Conservation (phyloP, 2,329 filamentous ascomycete genomes). For the Aspergillus tubingensis region DNA sequence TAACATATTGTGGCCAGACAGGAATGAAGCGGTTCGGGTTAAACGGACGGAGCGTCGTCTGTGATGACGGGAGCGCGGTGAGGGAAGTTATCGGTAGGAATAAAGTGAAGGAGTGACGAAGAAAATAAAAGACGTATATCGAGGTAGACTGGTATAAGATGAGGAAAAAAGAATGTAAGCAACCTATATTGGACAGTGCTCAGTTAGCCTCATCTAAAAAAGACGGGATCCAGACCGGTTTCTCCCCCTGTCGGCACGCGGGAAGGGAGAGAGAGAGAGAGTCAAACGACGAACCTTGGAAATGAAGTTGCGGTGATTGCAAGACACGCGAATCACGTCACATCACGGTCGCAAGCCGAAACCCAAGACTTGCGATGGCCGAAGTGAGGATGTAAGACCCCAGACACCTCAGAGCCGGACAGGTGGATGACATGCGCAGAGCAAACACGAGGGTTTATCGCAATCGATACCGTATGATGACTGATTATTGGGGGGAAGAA, state of each 20-base stretch:
- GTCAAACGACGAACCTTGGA: conserved; percentile 16
- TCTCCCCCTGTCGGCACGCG: background rate
- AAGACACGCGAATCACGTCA: conserved; percentile 1
- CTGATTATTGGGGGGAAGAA: background rate
- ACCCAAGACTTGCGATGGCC: background rate
- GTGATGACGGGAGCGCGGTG: background rate
- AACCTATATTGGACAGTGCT: conserved; percentile 13
- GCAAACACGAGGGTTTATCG: background rate
- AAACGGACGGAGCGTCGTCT: background rate
- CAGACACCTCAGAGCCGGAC: conserved; percentile 6
- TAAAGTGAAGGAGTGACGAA: conserved; percentile 19
- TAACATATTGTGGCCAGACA: conserved; percentile 26
- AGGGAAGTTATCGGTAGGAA: background rate
- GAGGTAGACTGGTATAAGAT: background rate
- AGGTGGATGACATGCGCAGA: background rate
- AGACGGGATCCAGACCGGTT: background rate
- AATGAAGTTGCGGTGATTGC: conserved; percentile 6
- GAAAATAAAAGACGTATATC: conserved; percentile 12
- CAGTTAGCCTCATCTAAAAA: conserved; percentile 13
- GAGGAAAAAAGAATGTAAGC: conserved; percentile 22
- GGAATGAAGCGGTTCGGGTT: conserved; percentile 9
- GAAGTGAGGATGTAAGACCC: background rate
- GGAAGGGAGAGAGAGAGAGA: background rate
- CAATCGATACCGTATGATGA: background rate
- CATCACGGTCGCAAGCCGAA: conserved; percentile 9